Evolutionary conservation across 495 filamentous ascomycete genomes (phyloP), one percentile per base, ranked within the genome.

Genomic region (Hyaloscypha hepaticicola): DNA sequence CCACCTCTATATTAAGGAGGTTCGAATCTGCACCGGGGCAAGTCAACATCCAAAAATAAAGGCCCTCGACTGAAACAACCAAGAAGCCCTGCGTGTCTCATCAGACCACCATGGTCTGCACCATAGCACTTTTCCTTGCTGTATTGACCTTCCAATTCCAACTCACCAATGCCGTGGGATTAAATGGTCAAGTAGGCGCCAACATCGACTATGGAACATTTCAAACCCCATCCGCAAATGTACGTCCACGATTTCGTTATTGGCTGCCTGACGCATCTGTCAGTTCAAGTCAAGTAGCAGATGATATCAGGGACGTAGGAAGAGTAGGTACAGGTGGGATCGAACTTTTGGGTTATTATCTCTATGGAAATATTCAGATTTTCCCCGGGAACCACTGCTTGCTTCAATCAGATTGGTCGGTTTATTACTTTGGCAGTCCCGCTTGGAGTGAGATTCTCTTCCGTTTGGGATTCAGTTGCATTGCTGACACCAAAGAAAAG

Each of bases 351-450:
- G 71, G 72, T 0, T 79, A 73, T 55, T 82, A 79, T 58, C 70
- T 78, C 5, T 80, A 80, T 69, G 77, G 76, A 8, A 63, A n/a
- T 58, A 3, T 31, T 53, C 26, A 49, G 29, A 53, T 53, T 53
- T 53, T 53, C 50, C 50, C 50, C 1, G 24, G 58, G 19, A 41
- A 16, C 14, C 7, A 16, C 28, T 0, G 9, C 22, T 11, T 11
- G 38, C 34, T 49, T 29, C 33, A 51, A 28, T 56, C 55, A 3
- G 55, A 64, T 29, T 85, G 82, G 82, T 66, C 69, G 22, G 74
- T 60, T 11, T 78, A 82, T 74, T 80, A 77, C 3, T 83, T 80
- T 69, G 82, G 81, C 0, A 79, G 78, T 0, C 66, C 74, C 11
- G 71, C 78, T 0, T 84, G 75, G 66, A 73, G 69, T 19, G 63